Base-by-base conservation (phyloP, 768 basidiomycete genomes). In the Russula earlei region DNA sequence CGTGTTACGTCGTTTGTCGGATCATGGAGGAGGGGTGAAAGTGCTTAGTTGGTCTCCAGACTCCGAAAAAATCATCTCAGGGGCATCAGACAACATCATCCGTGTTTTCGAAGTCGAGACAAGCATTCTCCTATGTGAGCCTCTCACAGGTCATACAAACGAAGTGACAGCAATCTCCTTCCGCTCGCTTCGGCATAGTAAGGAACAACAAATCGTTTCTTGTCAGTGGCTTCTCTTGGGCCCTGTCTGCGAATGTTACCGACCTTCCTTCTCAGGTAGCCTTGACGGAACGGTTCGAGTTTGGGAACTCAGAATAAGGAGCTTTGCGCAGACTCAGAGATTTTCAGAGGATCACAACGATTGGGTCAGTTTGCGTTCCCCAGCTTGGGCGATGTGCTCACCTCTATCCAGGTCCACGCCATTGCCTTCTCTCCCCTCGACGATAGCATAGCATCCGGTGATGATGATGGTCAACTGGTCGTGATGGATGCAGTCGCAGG, bases 1-100 rank as follows among this genome's bases (percentile, higher is more conserved):
- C 55, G 56, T 78, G 12, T 66, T 70, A 7, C 20, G 48, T 2
- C 25, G 10, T 22, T 41, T 52, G 15, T 36, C 42, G 1, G 49
- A 37, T 9, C 49, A 56, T 37, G 37, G 20, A 17, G 48, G 44
- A 25, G 51, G 42, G 17, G 34, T 56, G n/a, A 49, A 49, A 29
- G 4, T 37, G 34, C 31, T 59, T 20, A 45, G 37, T 49, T 56
- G 54, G 54, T 59, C 58, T 4, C 14, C 43, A n/a, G 58, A 59
- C 31, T 49, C 55, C 5, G 47, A 45, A 20, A 37, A 10, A 12
- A 29, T 59, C 22, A 42, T 59, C 25, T 31, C 54, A 27, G 58
- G 43, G 2, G 25, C 48, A 5, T 7, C 19, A 20, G 52, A 58
- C 31, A 46, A 51, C 27, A 20, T 20, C 4, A 54, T 58, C 19